phyloP scores from a whole-genome alignment of 768 basidiomycete species.

The Pisolithus microcarpus region DNA sequence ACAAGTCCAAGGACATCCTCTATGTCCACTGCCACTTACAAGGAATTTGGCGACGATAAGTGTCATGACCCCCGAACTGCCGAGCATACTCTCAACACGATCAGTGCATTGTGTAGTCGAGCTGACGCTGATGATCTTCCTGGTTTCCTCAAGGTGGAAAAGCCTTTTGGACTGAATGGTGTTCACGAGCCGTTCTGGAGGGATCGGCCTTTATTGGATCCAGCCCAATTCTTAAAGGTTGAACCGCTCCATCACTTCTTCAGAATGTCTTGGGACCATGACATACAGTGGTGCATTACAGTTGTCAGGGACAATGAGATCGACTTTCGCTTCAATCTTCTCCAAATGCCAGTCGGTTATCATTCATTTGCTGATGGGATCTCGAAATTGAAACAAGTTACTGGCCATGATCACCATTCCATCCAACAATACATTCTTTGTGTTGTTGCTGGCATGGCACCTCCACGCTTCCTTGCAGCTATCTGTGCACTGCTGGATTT shows the following conservation, averaged over 20 bases:
- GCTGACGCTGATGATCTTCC: slow-evolving; percentile 2
- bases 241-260: slow-evolving; percentile 36
- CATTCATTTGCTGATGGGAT: slow-evolving; percentile 34
- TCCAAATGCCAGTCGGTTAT: slow-evolving; percentile 31
- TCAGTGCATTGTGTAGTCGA: slow-evolving; percentile 1
- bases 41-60: slow-evolving; percentile 25
- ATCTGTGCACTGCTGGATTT: slow-evolving; percentile 33
- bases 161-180: slow-evolving; percentile 2
- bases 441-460: slow-evolving; percentile 28
- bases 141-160: slow-evolving; percentile 1
- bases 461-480: slow-evolving; percentile 23
- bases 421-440: slow-evolving; percentile 29
- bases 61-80: slow-evolving; percentile 20
- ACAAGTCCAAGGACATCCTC: slow-evolving; percentile 21
- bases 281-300: slow-evolving; percentile 31
- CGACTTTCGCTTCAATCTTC: slow-evolving; percentile 30
- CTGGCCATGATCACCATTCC: slow-evolving; percentile 32
- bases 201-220: slow-evolving; percentile 29
- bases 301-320: slow-evolving; percentile 27
- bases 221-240: slow-evolving; percentile 27
- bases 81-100: slow-evolving; percentile 15
- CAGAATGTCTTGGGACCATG: slow-evolving; percentile 34
- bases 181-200: slow-evolving; percentile 27
- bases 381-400: slow-evolving; percentile 34
- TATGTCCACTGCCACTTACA: slow-evolving; percentile 23